Evolutionary conservation across 345 rosid genomes (phyloP).

Genomic region (Nephelium lappaceum): DNA sequence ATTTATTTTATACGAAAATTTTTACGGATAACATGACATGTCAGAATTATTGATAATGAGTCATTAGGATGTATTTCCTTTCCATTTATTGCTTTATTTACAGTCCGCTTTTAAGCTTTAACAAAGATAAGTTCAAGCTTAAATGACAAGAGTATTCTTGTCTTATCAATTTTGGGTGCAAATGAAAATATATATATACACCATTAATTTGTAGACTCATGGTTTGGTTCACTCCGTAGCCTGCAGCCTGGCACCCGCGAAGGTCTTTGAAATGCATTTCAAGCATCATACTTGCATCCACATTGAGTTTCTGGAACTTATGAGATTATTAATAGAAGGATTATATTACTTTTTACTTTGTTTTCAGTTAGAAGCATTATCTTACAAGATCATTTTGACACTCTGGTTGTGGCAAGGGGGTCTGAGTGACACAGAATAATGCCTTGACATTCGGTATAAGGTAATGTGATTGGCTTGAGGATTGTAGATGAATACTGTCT

Average conservation of each 20-base stretch:
- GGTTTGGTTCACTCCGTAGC: not conserved
- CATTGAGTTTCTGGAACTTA: not conserved
- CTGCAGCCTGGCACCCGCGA: not conserved
- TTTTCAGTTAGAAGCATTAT: not conserved
- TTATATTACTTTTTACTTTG: not conserved
- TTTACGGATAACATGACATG: not conserved
- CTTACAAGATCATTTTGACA: not conserved
- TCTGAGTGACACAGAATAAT: not conserved
- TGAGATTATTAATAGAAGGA: not conserved
- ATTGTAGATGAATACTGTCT: not conserved
- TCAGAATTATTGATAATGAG: not conserved
- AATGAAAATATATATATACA: not conserved
- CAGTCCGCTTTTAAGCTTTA: not conserved
- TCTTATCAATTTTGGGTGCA: not conserved
- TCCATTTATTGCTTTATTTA: not conserved
- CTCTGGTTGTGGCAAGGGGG: not conserved
- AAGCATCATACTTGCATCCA: not conserved
- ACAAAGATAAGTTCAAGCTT: not conserved
- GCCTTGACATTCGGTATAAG: not conserved
- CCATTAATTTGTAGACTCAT: not conserved
- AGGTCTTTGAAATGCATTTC: not conserved
- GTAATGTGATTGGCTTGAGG: not conserved
- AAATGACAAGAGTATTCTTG: not conserved
- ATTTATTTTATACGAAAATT: not conserved
- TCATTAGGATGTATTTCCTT: not conserved